Evolutionary conservation across 2,329 filamentous ascomycete genomes (phyloP), one percentile per base, ranked within the genome.

Genomic region (Geoglossum cookeanum): DNA sequence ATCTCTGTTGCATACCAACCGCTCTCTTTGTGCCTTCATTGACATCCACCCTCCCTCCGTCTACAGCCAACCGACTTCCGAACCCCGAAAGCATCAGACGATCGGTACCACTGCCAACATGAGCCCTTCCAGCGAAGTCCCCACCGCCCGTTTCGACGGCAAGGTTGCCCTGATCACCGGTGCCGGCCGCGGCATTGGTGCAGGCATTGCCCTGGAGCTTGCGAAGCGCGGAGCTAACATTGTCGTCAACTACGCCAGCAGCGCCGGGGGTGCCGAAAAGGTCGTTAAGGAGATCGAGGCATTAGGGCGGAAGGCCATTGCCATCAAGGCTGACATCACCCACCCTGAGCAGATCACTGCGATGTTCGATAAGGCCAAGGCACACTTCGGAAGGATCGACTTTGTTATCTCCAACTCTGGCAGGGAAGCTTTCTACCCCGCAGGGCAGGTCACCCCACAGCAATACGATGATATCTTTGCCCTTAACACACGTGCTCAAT

Each of bases 401-500:
- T 72, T 77, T 60, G 74, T 76, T 58, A 75, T 77, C 73, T 71
- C 68, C 69, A 77, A 77, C 68, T 70, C 69, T 17, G 76, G 82
- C 54, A 81, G 83, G 57, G 81, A 84, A 65, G 77, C 74, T 51
- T 85, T 84, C 74, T 80, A 81, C 60, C 79, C 82, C 68, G 76
- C 82, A 59, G 78, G 82, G 71, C 80, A 84, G 63, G 80, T 85
- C 59, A 74, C 79, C 3, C 78, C 81, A 67, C 81, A 85, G 71
- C 81, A 84, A 69, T 85, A 79, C 66, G 82, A 86, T 68, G 79
- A 82, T 60, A 81, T 85, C 62, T 84, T 85, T 73, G 75, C 73
- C 71, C 70, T 85, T 67, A 85, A 85, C 70, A 77, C 81, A 5
- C 73, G 80, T 7, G 82, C 81, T 52, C 82, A 87, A 70, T 87